These are phyloP conservation scores for Ciborinia camelliae DNA, from an alignment of 2,329 filamentous ascomycete genomes.

Conservation along the genomic window DNA sequence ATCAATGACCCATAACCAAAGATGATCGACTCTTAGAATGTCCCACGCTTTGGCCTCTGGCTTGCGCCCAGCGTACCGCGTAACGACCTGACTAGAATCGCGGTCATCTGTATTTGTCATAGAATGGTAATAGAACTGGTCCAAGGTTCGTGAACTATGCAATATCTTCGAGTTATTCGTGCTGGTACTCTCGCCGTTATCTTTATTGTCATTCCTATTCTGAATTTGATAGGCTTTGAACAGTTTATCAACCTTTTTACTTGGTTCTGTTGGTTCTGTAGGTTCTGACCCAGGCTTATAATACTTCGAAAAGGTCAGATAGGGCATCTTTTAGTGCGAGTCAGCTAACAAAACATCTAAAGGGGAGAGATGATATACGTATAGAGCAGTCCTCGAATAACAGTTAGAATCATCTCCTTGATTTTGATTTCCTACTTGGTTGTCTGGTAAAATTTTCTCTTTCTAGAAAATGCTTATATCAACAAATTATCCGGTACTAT, in stretches of 20 bases:
- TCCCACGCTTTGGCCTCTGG: background rate
- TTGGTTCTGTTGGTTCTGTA: background rate
- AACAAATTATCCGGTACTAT: background rate
- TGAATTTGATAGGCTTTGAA: background rate
- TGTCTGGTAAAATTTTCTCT: background rate
- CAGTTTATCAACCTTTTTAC: background rate
- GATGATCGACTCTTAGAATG: constrained; percentile 10
- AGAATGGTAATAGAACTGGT: background rate
- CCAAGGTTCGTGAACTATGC: background rate
- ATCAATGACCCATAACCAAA: constrained; percentile 8
- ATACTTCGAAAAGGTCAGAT: background rate
- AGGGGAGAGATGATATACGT: background rate
- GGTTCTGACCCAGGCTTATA: background rate
- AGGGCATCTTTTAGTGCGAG: background rate
- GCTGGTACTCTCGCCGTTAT: background rate
- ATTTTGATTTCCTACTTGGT: background rate
- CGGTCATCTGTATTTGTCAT: background rate
- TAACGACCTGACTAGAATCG: background rate
- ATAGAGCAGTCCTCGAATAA: background rate
- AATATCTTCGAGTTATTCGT: background rate
- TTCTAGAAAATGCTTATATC: background rate
- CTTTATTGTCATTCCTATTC: background rate
- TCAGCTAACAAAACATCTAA: background rate
- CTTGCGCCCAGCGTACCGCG: background rate
- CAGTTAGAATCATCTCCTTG: background rate